Conservation (phyloP, 176 grass and related monocot species). For the Secale cereale region DNA sequence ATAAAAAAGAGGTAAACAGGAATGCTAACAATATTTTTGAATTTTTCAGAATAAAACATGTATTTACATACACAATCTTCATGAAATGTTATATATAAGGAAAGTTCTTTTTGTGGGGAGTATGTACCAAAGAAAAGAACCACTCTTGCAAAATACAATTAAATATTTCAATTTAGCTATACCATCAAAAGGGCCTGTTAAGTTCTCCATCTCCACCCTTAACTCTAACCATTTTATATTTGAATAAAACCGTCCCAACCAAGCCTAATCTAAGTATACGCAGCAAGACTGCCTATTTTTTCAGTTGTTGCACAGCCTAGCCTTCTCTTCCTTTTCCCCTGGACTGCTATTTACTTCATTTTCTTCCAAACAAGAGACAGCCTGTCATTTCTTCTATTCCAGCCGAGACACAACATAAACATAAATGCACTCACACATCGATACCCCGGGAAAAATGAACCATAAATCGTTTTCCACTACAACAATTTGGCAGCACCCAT, state of each 20-base stretch:
- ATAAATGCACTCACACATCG: not conserved
- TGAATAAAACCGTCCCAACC: not conserved
- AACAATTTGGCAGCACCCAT: not conserved
- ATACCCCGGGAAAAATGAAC: not conserved
- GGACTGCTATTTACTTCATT: not conserved
- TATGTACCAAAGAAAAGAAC: not conserved
- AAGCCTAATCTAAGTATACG: not conserved
- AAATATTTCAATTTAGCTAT: not conserved
- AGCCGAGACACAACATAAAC: not conserved
- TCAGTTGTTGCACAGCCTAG: not conserved
- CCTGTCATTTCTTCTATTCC: not conserved
- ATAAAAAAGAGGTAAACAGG: not conserved
- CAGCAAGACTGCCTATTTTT: not conserved
- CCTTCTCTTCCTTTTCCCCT: not conserved
- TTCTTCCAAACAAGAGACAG: not conserved
- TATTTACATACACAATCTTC: not conserved
- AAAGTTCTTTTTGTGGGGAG: not conserved
- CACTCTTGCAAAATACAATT: not conserved
- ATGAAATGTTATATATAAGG: not conserved
- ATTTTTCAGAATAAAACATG: slow-evolving; percentile 1
- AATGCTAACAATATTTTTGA: not conserved
- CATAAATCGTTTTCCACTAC: not conserved
- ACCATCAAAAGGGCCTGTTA: not conserved
- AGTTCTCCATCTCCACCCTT: too few species aligned
- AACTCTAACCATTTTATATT: not conserved